Evolutionary conservation across 768 basidiomycete genomes (phyloP).

Genomic region (Boletus barrowsii): DNA sequence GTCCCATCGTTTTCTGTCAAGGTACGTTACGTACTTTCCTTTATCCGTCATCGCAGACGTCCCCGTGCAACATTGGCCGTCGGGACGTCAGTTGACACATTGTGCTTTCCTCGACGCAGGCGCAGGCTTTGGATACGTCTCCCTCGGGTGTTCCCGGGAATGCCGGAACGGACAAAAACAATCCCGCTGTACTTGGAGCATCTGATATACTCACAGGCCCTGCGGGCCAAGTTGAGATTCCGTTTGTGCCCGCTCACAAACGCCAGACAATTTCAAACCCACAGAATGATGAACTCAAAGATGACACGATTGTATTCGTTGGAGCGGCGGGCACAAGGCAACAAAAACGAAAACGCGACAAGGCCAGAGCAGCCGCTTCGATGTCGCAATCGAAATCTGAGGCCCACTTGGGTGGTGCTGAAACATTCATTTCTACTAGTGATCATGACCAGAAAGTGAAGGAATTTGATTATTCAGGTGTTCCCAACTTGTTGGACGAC

Average conservation of each 20-base stretch:
- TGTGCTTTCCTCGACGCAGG: conserved; percentile 4
- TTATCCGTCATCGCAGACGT: not conserved
- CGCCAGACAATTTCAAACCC: conserved; percentile 34
- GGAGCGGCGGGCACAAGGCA: conserved; percentile 65
- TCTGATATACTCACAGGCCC: conserved; percentile 24
- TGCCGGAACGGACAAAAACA: not conserved
- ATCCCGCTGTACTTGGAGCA: not conserved
- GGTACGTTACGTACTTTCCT: conserved; percentile 15
- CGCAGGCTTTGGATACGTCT: conserved; percentile 2
- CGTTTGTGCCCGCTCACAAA: conserved; percentile 70
- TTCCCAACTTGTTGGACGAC: conserved; percentile 71
- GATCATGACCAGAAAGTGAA: conserved; percentile 31
- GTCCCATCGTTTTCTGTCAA: conserved; percentile 18
- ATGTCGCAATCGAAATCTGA: conserved; percentile 1
- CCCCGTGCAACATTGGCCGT: not conserved
- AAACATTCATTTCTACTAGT: not conserved
- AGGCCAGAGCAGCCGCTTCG: conserved; percentile 2
- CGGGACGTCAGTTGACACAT: conserved; percentile 3
- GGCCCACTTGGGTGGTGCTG: conserved; percentile 1
- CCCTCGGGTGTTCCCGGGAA: not conserved
- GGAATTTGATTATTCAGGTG: conserved; percentile 66
- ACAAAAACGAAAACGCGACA: conserved; percentile 47
- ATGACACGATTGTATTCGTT: conserved; percentile 71
- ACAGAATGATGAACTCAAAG: conserved; percentile 28
- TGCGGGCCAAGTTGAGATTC: conserved; percentile 63